Conservation (phyloP, 352 stramenopile genomes). For the Globisporangium recalcitrans region DNA sequence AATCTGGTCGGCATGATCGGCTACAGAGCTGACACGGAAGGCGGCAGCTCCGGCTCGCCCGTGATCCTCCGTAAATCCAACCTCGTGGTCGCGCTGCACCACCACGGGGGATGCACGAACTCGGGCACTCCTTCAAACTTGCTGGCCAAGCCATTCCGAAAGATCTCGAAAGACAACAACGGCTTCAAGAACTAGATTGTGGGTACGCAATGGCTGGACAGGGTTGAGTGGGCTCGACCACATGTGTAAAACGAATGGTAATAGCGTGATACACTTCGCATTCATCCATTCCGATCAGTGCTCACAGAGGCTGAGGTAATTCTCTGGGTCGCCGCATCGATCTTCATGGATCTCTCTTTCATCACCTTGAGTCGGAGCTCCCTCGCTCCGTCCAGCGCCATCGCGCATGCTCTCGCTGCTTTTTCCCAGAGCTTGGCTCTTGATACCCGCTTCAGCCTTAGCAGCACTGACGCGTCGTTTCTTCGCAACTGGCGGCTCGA, state of each 20-base stretch:
- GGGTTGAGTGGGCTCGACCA: no score
- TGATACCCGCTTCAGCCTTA: neutral
- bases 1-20: neutral
- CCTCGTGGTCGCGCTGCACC: neutral
- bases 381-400: conserved; percentile 21
- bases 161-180: neutral
- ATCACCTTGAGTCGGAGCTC: conserved; percentile 23
- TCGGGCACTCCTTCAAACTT: neutral
- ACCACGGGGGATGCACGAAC: neutral
- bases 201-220: no score
- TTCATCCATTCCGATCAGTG: no score
- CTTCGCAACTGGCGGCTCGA: neutral
- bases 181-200: neutral
- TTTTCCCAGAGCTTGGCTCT: conserved; percentile 11
- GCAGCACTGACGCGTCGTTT: neutral
- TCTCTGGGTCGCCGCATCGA: conserved; percentile 1
- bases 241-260: no score
- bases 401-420: conserved; percentile 15
- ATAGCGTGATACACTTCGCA: no score
- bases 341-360: conserved; percentile 17
- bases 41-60: neutral
- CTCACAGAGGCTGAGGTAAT: conserved; percentile 10
- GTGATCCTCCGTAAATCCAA: neutral
- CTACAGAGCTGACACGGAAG: neutral
- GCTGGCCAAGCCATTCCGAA: neutral